Base-by-base conservation (phyloP, 768 basidiomycete genomes). In the Lactifluus piperatus region DNA sequence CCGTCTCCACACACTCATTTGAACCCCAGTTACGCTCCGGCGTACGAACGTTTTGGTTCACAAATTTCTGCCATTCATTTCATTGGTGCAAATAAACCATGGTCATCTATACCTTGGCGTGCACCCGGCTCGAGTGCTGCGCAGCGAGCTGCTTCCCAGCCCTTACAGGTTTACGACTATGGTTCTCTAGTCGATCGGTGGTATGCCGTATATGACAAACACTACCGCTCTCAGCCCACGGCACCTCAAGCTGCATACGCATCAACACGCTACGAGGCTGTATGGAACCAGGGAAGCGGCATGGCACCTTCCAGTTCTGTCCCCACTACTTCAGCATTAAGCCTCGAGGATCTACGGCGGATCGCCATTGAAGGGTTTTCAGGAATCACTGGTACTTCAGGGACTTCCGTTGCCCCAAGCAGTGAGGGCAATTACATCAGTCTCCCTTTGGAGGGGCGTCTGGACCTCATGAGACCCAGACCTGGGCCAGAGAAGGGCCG, bases 21-120 rank as follows among this genome's bases (percentile, higher is more conserved):
- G 64, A 67, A 64, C 32, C 50, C 44, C 67, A 94, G 91, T 52
- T 99, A 98, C 74, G 93, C 94, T 5, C 97, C 97, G 57, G 97
- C 97, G 13, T 97, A 97, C 71, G 85, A 88, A 70, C 88, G 94
- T 41, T 97, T 88, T 68, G 94, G 93, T 34, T 82, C 88, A 45
- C 79, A 86, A 65, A 94, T 94, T 70, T 82, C 83, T 48, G 85
- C 84, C 57, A 81, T 97, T 59, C 94, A 97, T 71, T 97, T 97
- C 68, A 97, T 98, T 65, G 95, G 95, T 16, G 80, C 84, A n/a
- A 82, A 91, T 71, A 99, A 99, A 74, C 95, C 97, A 14, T 99
- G 97, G 95, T 77, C 83, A 51, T 81, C 83, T 18, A 76, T 93
- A 51, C 71, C 81, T 48, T 84, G 78, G 70, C 85, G 91, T 32